These are phyloP conservation scores for Alternaria gaisen DNA, from an alignment of 2,329 filamentous ascomycete genomes.

Conservation along the genomic window DNA sequence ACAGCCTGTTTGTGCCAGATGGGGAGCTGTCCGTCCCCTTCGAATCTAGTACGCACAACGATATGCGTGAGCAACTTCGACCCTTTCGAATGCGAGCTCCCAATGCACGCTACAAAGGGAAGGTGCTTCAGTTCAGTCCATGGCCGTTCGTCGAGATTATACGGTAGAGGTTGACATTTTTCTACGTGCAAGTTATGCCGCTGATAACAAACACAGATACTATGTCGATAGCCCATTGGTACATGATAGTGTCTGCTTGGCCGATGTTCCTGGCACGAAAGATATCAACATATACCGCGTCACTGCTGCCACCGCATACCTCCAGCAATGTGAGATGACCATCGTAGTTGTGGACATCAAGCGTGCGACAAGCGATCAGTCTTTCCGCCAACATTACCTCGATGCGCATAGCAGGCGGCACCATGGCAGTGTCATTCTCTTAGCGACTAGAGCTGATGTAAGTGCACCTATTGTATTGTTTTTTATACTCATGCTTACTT, in stretches of 20 bases:
- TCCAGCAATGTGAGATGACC: slow-evolving; percentile 29
- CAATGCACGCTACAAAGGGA: slow-evolving; percentile 19
- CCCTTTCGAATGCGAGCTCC: slow-evolving; percentile 22
- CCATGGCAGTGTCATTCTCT: slow-evolving; percentile 30
- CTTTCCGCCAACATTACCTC: slow-evolving; percentile 17
- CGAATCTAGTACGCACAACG: slow-evolving; percentile 10
- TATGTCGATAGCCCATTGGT: slow-evolving; percentile 3
- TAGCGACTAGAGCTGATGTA: slow-evolving; percentile 30
- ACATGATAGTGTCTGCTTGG: slow-evolving; percentile 11
- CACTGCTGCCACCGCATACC: slow-evolving; percentile 17
- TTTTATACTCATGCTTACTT: background rate
- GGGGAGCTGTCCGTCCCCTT: slow-evolving; percentile 10
- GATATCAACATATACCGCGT: slow-evolving; percentile 28
- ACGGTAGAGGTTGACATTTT: background rate
- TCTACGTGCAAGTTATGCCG: background rate
- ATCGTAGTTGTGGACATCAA: slow-evolving; percentile 31
- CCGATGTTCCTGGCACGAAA: slow-evolving; percentile 26
- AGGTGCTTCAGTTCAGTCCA: slow-evolving; percentile 22
- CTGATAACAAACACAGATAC: background rate
- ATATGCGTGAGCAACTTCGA: slow-evolving; percentile 20
- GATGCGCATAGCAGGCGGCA: slow-evolving; percentile 26
- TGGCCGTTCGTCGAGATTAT: slow-evolving; percentile 36
- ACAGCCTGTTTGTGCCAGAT: slow-evolving; percentile 4
- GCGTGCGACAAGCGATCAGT: slow-evolving; percentile 15
- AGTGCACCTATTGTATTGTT: background rate